Evolutionary conservation across 495 filamentous ascomycete species (phyloP).

Genomic region (Aspergillus wentii): DNA sequence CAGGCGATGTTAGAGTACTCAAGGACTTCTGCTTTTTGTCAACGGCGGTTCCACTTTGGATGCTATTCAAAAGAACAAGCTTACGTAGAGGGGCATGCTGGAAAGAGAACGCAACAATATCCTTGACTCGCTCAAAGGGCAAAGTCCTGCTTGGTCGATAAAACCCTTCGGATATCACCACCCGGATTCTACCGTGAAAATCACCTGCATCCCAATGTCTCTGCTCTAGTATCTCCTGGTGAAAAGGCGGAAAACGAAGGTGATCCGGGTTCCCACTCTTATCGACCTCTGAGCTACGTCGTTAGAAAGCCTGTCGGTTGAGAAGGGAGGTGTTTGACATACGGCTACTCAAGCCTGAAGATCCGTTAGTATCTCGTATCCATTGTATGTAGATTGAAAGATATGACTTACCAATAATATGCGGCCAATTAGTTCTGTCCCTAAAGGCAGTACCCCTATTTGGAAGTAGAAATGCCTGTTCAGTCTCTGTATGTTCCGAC

Average conservation of each 20-base stretch:
- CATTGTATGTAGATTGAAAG: neutral
- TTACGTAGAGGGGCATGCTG: constrained; percentile 79
- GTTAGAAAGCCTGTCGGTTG: neutral
- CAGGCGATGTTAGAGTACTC: constrained; percentile 75
- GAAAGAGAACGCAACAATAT: constrained; percentile 75
- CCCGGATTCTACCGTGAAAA: constrained; percentile 65
- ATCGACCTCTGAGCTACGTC: constrained; percentile 49
- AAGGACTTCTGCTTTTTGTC: constrained; percentile 57
- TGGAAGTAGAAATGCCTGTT: neutral
- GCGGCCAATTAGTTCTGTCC: constrained; percentile 56
- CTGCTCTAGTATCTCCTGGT: constrained; percentile 64
- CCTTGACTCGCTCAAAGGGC: constrained; percentile 66
- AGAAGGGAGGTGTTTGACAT: too few species aligned
- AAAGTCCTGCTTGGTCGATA: constrained; percentile 34
- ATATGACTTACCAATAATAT: constrained; percentile 43
- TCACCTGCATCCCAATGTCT: constrained; percentile 70
- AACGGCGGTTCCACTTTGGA: constrained; percentile 2
- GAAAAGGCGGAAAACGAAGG: constrained; percentile 71
- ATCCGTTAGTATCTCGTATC: neutral
- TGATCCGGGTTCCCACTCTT: constrained; percentile 54
- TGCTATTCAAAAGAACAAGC: constrained; percentile 8
- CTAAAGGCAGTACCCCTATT: constrained; percentile 49
- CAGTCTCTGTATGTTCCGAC: too few species aligned
- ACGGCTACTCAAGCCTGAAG: constrained; percentile 15
- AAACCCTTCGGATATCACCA: constrained; percentile 76